Conservation (phyloP, 768 basidiomycete genomes). For the Erythrobasidium yunnanense region DNA sequence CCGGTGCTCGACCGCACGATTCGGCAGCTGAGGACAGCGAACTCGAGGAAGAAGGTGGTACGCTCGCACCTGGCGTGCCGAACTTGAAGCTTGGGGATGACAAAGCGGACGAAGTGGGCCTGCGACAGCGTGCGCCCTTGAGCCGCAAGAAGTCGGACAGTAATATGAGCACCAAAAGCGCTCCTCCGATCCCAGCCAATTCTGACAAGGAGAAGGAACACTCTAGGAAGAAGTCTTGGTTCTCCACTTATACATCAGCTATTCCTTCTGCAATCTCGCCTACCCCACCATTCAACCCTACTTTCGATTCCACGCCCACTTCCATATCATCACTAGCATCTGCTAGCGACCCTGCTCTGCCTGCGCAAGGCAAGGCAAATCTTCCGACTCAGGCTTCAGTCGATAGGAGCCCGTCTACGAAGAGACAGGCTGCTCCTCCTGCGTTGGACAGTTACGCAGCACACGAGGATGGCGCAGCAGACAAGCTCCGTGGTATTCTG, state of each 20-base stretch:
- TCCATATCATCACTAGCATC: background rate
- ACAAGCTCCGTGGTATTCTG: background rate
- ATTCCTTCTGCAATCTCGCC: background rate
- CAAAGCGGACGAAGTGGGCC: background rate
- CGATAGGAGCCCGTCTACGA: too few species aligned
- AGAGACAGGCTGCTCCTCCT: too few species aligned
- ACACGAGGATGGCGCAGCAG: background rate
- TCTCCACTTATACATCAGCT: background rate
- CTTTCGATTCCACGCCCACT: background rate
- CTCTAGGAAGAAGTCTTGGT: slow-evolving; percentile 26
- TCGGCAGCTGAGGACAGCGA: background rate
- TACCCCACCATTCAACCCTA: too few species aligned
- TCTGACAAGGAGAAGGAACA: slow-evolving; percentile 15
- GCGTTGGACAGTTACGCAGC: too few species aligned
- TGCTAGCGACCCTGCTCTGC: background rate
- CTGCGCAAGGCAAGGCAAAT: background rate
- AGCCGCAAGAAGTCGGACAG: background rate
- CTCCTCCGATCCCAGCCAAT: background rate
- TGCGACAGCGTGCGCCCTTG: background rate
- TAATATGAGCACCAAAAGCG: background rate
- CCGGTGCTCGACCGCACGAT: background rate
- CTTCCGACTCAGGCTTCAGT: too few species aligned
- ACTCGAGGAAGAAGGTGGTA: background rate
- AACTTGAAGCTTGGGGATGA: slow-evolving; percentile 25
- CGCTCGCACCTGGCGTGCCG: slow-evolving; percentile 14